Evolutionary conservation across 2,329 filamentous ascomycete genomes (phyloP), one percentile per base, ranked within the genome.

Genomic region (Penicillium sp.): DNA sequence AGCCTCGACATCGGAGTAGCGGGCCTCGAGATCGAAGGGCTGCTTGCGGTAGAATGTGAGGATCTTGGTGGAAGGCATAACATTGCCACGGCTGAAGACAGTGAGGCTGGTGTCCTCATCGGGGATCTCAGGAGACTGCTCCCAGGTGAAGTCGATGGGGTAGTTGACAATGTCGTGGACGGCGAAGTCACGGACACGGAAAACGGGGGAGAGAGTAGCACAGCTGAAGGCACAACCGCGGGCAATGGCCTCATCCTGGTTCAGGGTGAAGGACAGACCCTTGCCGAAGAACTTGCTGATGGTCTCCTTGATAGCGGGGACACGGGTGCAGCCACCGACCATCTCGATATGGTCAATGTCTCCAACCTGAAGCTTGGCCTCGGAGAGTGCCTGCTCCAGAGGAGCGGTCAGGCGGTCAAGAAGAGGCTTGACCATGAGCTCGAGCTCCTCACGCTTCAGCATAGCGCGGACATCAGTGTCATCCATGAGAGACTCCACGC

Each of bases 1-100:
- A 53, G 83, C 78, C 44, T 96, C 91, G 20, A 92, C 89, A 71
- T 93, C 89, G 62, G 89, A 88, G 73, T 99, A 99, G 68, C 89
- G 88, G 58, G 94, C 94, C 81, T 99, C 94, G 50, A 99, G 84
- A 72, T 97, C 92, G 75, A 97, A 99, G 45, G 92, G 84, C 78
- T 97, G 91, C 82, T 97, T 97, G 67, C 94, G 89, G 84, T 97
- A 99, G 81, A 99, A 99, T 38, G 94, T 99, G 53, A 99, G 86
- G 65, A 99, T 97, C 85, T 99, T 99, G 63, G 94, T 99, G 6
- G 93, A 97, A 53, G 94, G 94, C 82, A 99, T 88, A 62, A 96
- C 87, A 72, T 97, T 97, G 76, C 93, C 93, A 77, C 89, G 92
- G 85, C 94, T 95, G 80, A 99, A 99, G 70, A 99, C 94, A 35